Conservation (phyloP, 2,329 filamentous ascomycete species). For the Clonostachys rhizophaga region DNA sequence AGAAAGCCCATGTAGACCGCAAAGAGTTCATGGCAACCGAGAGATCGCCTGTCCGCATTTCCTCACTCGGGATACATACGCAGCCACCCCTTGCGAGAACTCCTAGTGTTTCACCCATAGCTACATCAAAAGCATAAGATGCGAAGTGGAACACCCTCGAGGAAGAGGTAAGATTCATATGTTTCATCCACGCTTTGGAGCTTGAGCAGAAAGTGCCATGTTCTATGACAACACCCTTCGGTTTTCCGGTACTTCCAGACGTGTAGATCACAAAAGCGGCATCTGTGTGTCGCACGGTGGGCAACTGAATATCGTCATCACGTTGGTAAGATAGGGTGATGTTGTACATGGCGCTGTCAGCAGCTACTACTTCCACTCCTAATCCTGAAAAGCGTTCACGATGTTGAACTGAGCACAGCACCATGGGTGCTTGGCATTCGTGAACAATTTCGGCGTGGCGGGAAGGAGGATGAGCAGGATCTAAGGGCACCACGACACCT, state of each 20-base stretch:
- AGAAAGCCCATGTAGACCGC: conserved; percentile 4
- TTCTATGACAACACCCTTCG: conserved; percentile 12
- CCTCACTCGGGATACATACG: conserved; percentile 8
- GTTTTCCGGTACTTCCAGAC: conserved; percentile 8
- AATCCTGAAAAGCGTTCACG: no score
- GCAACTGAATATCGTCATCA: neutral
- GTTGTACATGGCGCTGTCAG: no score
- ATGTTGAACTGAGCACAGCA: conserved; percentile 2
- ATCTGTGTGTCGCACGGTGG: conserved; percentile 1
- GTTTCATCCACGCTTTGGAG: conserved; percentile 2
- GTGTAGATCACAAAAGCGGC: conserved; percentile 2
- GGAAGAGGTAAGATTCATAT: conserved; percentile 2
- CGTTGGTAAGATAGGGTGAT: no score
- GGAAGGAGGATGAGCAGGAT: conserved; percentile 9
- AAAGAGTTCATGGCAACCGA: conserved; percentile 5
- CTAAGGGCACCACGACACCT: conserved; percentile 18
- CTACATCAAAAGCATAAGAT: conserved; percentile 7
- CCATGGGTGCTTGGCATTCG: neutral
- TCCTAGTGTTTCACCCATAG: conserved; percentile 3
- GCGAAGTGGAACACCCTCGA: conserved; percentile 2
- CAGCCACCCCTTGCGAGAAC: conserved; percentile 6
- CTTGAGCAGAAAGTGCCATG: conserved; percentile 10
- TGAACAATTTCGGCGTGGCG: neutral
- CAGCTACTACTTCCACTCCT: no score
- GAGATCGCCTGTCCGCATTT: conserved; percentile 5